Evolutionary conservation across 768 basidiomycete species (phyloP).

Genomic region (Amanita phalloides): DNA sequence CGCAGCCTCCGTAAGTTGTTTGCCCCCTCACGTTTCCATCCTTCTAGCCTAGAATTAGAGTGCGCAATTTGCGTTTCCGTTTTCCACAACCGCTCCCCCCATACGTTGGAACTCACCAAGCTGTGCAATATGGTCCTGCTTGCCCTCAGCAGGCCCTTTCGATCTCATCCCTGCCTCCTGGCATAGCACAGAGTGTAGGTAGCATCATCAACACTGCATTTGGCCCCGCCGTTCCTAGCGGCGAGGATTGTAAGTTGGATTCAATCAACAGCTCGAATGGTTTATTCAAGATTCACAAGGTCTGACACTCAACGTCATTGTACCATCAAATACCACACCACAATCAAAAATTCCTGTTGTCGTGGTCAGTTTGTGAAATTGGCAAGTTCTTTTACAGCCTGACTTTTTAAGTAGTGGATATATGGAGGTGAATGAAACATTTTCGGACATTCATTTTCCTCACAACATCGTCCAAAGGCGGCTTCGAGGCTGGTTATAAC

Average conservation of each 20-base stretch:
- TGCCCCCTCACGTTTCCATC: not conserved
- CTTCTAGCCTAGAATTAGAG: conserved; percentile 11
- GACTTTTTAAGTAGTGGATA: conserved; percentile 21
- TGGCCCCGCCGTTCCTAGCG: conserved; percentile 17
- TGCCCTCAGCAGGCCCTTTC: conserved; percentile 33
- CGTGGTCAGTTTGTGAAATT: conserved; percentile 18
- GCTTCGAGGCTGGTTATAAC: conserved; percentile 17
- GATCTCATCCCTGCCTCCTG: conserved; percentile 14
- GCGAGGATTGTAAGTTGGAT: conserved; percentile 32
- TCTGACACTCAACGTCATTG: conserved; percentile 32
- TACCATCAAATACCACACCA: conserved; percentile 20
- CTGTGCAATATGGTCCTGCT: conserved; percentile 30
- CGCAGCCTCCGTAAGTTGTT: conserved; percentile 32
- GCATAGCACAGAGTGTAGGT: conserved; percentile 16
- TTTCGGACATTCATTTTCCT: not conserved
- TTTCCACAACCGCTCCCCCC: conserved; percentile 26
- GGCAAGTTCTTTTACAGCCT: not conserved
- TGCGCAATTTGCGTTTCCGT: conserved; percentile 30
- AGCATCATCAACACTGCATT: conserved; percentile 19
- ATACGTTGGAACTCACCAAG: conserved; percentile 26
- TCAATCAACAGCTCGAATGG: not conserved
- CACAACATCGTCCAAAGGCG: conserved; percentile 12
- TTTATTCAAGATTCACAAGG: conserved; percentile 1
- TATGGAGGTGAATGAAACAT: conserved; percentile 14
- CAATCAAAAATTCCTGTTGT: conserved; percentile 28